Evolutionary conservation across 2,329 filamentous ascomycete species (phyloP), one percentile per base, ranked within the genome.

Genomic region (Neopestalotiopsis rosae): DNA sequence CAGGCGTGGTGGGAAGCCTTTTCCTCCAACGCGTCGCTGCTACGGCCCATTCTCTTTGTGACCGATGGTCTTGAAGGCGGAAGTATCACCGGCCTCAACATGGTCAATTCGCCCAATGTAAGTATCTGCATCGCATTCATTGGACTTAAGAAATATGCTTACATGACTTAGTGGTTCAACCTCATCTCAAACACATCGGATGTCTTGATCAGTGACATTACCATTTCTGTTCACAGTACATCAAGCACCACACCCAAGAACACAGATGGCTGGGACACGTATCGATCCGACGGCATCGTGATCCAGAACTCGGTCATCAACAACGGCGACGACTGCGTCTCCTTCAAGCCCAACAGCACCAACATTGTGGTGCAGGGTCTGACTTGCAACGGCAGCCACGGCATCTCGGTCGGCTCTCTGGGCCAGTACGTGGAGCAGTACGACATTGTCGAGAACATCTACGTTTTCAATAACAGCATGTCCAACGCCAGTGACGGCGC

Each of bases 331-430:
- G 87, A 94, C 76, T 93, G 91, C 70, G 89, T 93, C 13, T 90
- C 90, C 0, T 93, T 93, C 85, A 93, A 93, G 79, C 91, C 91
- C 20, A 93, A 93, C 77, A 90, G 86, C 73, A 92, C 90, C 58
- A 86, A 92, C 71, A 87, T 93, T 7, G 78, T 93, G 4, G 86
- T 93, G 5, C 90, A 93, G 76, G 89, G 90, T 70, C 80, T 93
- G 4, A 80, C 83, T 69, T 93, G 91, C 79, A 91, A 90, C 74
- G 90, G 90, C 42, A 92, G 89, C 3, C 91, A 93, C 74, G 91
- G 91, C 52, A 92, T 93, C 72, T 90, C 87, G 10, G 90, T 93
- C n/a, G 91, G 91, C 7, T 92, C 89, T 0, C 81, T 93, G 0
- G 91, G 91, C 28, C 91, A 93, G 78, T 93, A 93, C 75, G 73